Base-by-base conservation (phyloP, 805 yeast genomes). In the Candida golubevii region DNA sequence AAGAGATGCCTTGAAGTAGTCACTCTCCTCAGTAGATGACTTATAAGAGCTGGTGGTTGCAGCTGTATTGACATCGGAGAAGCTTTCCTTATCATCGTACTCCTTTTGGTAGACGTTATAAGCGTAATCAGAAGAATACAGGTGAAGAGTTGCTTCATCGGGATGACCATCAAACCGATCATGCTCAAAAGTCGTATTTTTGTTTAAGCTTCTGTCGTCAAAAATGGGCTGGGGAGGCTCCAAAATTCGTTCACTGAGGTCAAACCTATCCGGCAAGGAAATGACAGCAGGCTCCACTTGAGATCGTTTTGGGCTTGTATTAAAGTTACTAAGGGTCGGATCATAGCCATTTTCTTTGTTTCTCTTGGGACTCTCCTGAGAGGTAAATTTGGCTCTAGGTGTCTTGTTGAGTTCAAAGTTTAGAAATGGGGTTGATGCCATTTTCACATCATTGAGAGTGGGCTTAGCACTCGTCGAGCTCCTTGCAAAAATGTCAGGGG, bases 301-400 rank as follows among this genome's bases (percentile, higher is more conserved):
- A 29, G 6, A 29, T 11, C n/a, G n/a, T 47, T 35, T 56, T 8
- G 54, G 23, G 23, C 23, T 58, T 13, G 64, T 71, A 27, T 71
- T 67, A 38, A 82, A 72, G 11, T 10, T 29, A 29, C 23, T 18
- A 18, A 18, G 23, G 23, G 23, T 18, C 23, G 38, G 35, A 23
- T 14, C 23, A 18, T 34, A 42, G 3, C 41, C 72, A 4, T 71
- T 70, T 33, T 74, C 60, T 33, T 66, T 69, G 35, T 73, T 73
- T 59, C 89, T 77, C 44, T 71, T 76, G 30, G 95, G 95, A 82
- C 60, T 86, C 90, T 52, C 79, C 65, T 42, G 78, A 65, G 11
- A 67, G 3, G 93, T 83, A 55, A 75, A 83, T 40, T 75, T 77
- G 35, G 87, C 82, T 63, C 95, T 72, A 8, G 85, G 79, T 7